phyloP scores from a whole-genome alignment of 495 filamentous ascomycete species.

The Penicillium subrubescens region DNA sequence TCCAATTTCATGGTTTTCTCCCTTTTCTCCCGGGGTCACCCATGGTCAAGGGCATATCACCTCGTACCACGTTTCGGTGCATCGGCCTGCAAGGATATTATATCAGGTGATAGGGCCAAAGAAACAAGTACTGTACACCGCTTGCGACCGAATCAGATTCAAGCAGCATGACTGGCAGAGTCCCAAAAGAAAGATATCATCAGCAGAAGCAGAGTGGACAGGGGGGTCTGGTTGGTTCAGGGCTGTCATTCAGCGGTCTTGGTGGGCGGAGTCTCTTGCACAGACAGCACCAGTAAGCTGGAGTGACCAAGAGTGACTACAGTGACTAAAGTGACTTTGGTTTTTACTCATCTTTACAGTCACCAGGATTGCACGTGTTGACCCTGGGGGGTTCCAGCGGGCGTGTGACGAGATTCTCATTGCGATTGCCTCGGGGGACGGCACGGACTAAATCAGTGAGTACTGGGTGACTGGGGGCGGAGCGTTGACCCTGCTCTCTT shows the following conservation, averaged over 20 bases:
- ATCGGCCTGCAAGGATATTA: slow-evolving; percentile 26
- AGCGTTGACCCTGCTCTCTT: slow-evolving; percentile 3
- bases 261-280: neutral
- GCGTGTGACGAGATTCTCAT: slow-evolving; percentile 13
- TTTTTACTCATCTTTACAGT: neutral
- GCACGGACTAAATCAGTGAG: slow-evolving; percentile 12
- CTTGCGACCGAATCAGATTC: neutral
- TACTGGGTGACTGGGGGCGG: neutral
- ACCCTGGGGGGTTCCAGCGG: neutral
- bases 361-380: slow-evolving; percentile 23
- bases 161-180: neutral
- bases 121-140: slow-evolving; percentile 3
- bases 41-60: slow-evolving; percentile 28
- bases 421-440: slow-evolving; percentile 12
- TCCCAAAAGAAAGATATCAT: neutral
- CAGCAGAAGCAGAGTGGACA: slow-evolving; percentile 1
- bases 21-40: slow-evolving; percentile 17
- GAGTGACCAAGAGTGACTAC: neutral
- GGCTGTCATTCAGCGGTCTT: neutral
- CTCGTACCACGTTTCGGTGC: slow-evolving; percentile 37
- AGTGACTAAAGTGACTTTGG: neutral
- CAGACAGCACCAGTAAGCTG: neutral
- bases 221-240: slow-evolving; percentile 11
- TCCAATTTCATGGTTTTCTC: neutral
- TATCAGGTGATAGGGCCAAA: slow-evolving; percentile 21